phyloP scores from a whole-genome alignment of 2,329 filamentous ascomycete genomes.

The Trichoderma guizhouense region DNA sequence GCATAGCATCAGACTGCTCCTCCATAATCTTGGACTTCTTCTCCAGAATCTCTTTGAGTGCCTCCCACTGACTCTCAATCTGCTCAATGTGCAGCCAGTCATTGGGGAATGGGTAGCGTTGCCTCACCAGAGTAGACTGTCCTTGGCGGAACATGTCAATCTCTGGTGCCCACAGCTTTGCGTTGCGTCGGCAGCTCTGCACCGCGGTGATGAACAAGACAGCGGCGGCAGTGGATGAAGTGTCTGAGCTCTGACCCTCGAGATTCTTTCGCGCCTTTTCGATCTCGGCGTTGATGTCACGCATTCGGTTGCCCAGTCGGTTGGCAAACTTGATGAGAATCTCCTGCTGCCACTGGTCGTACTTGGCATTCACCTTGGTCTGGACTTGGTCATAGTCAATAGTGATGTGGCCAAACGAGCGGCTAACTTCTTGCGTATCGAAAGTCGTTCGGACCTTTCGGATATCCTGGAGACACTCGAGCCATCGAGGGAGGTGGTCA shows the following conservation, averaged over 20 bases:
- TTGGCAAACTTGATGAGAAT: slow-evolving; percentile 90
- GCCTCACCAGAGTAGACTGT: slow-evolving; percentile 83
- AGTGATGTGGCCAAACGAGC: slow-evolving; percentile 87
- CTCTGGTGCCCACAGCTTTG: slow-evolving; percentile 90
- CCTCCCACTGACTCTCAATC: slow-evolving; percentile 93
- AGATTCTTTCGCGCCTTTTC: slow-evolving; percentile 86
- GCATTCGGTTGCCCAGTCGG: slow-evolving; percentile 84
- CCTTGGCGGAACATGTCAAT: slow-evolving; percentile 95
- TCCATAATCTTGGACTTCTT: slow-evolving; percentile 94
- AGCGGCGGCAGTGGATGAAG: slow-evolving; percentile 91
- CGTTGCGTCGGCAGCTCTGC: slow-evolving; percentile 91
- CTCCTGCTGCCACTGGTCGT: slow-evolving; percentile 99
- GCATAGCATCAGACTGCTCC: slow-evolving; percentile 91
- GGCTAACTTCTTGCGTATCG: slow-evolving; percentile 91
- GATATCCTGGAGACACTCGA: slow-evolving; percentile 95
- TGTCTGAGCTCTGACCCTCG: slow-evolving; percentile 87
- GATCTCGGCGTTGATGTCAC: slow-evolving; percentile 87
- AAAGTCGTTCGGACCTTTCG: slow-evolving; percentile 94
- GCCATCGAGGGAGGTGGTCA: slow-evolving; percentile 87
- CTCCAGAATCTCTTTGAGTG: slow-evolving; percentile 84
- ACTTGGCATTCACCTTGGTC: slow-evolving; percentile 97
- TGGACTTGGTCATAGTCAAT: slow-evolving; percentile 99
- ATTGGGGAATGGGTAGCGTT: slow-evolving; percentile 87
- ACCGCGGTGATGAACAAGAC: slow-evolving; percentile 98
- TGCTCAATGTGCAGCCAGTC: slow-evolving; percentile 97